Evolutionary conservation across 768 basidiomycete species (phyloP), one percentile per base, ranked within the genome.

Genomic region (Neoboletus subvelutipes): DNA sequence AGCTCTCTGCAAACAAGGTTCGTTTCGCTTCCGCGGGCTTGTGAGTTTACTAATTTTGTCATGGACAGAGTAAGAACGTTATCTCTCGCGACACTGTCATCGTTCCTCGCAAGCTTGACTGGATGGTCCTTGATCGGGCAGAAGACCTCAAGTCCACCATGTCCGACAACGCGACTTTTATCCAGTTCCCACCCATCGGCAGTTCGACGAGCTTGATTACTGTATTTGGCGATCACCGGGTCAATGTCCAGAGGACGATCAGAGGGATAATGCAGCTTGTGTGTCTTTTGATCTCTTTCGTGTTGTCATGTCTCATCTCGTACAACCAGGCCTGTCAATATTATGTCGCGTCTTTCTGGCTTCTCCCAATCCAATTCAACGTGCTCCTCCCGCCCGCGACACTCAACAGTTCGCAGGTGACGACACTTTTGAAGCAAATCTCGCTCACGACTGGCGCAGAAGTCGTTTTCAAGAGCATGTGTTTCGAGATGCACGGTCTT

Each of bases 301-400:
- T 39, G 26, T 33, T 68, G 68, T 64, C 64, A 40, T 74, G 64
- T 51, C 45, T 64, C 24, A 58, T n/a, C 2, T 31, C 17, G 31
- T 26, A 17, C 31, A 17, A 24, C 11, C 54, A 98, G 95, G 88
- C 94, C 50, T 94, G 94, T 68, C 90, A 94, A 77, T 93, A 91
- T 74, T 97, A 97, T 68, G 87, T 95, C 36, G 95, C 92, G n/a
- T 94, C 93, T 10, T 92, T 96, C 76, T 98, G 94, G 94, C 84
- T 98, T 28, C 79, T 98, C 34, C 95, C 95, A 26, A 81, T 93
- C 40, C 90, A 95, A 52, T 96, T 93, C 78, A 97, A 97, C 70
- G 91, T 92, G 8, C 80, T 97, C 50, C 78, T 94, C 57, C 92
- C 93, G 1, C 90, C 90, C 12, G 77, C 89, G 11, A 86, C 85